Evolutionary conservation across 179 eudicot genomes (phyloP), one percentile per base, ranked within the genome.

Genomic region (Patellifolia procumbens): DNA sequence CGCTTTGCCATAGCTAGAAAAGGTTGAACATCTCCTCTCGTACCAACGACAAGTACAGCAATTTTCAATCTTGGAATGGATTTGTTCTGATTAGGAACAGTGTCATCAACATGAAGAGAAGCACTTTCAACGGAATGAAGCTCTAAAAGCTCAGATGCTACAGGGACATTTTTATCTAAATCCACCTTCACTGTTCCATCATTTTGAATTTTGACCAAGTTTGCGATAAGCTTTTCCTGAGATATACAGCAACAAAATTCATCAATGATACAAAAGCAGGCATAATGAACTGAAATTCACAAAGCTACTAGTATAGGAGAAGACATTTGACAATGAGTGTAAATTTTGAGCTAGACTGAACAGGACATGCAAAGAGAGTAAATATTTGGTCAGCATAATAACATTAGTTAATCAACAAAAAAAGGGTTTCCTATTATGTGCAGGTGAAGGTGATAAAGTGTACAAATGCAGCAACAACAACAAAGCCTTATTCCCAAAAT

Each of bases 11-110:
- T 71, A 22, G 97, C 97, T 51, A 90, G 74, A 77, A 90, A 90
- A 71, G 97, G 94, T 76, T 92, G 97, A 66, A 92, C 91, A 79
- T 92, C 97, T 75, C 97, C 97, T 81, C 97, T 85, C 37, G 97
- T 92, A 73, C 97, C 97, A 76, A 92, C 94, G 68, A 92, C 88
- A 75, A 92, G 90, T 75, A 92, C 68, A 66, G 84, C 92, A 79
- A 91, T 87, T 58, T 82, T 81, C 74, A 91, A 76, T 72, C 79
- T 88, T 22, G 97, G 92, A 78, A 88, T 84, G 49, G 86, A 42
- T 82, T 83, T 86, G 46, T 77, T 81, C 58, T 68, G 61, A 74
- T 75, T 78, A 51, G 81, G 75, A 55, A 34, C 49, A 22, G 79
- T 74, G 42, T 74, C 74, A 74, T 84, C 86, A 66, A 49, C 55